phyloP scores from a whole-genome alignment of 169 alveolate species.

The Plasmodium knowlesi region DNA sequence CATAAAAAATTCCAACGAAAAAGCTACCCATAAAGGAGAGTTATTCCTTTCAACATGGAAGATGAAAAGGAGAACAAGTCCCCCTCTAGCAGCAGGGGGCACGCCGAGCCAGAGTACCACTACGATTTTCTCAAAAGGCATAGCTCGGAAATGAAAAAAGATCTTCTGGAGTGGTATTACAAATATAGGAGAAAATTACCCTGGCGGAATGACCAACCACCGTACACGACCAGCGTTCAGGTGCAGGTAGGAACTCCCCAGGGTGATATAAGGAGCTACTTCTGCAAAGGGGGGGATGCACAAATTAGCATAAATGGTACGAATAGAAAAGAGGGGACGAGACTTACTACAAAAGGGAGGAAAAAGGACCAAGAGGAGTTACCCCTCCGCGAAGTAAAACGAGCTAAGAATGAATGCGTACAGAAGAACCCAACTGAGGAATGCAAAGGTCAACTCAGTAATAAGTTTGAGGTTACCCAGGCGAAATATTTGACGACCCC shows the following conservation, averaged over 20 bases:
- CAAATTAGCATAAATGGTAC: not conserved
- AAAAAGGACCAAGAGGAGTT: slow-evolving; percentile 14
- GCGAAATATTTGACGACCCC: not conserved
- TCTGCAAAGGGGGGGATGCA: not conserved
- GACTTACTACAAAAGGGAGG: not conserved
- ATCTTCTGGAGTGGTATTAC: slow-evolving; percentile 49
- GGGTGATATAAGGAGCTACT: slow-evolving; percentile 27
- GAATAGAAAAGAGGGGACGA: not conserved
- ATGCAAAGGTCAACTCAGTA: not conserved
- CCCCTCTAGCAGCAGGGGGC: not conserved
- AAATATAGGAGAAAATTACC: slow-evolving; percentile 61
- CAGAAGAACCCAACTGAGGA: not conserved
- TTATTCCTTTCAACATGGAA: not conserved
- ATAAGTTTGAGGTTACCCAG: not conserved
- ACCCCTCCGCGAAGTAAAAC: not conserved
- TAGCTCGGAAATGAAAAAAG: slow-evolving; percentile 14
- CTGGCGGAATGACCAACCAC: slow-evolving; percentile 73
- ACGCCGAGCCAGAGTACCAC: slow-evolving; percentile 30
- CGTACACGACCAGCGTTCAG: slow-evolving; percentile 51
- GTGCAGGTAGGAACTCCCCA: not conserved
- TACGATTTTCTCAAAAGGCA: slow-evolving; percentile 2
- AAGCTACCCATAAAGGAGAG: not conserved
- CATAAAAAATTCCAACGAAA: not conserved
- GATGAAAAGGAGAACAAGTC: not conserved
- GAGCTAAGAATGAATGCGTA: slow-evolving; percentile 9